Percentiles rank a stretch among this genome's conserved stretches.
Conservation (phyloP, 1,284 basidiomycete genomes). For the Puccinia coronata region DNA sequence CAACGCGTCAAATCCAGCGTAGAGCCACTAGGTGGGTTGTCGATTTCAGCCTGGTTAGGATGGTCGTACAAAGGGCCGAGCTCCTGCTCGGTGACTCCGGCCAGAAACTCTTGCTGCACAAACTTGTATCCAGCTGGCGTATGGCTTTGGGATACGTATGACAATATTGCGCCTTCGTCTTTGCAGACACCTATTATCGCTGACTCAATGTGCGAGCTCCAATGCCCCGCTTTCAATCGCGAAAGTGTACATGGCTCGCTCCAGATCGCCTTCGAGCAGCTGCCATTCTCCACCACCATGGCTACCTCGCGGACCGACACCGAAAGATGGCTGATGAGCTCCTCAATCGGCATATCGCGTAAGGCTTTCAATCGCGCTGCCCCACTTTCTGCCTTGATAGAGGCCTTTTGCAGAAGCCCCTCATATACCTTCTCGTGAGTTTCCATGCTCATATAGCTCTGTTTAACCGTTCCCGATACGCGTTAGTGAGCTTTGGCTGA, state of each 20-base stretch:
- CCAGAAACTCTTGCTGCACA: neutral
- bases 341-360: neutral
- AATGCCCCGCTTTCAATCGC: conserved; percentile 8
- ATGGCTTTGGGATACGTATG: neutral
- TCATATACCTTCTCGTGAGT: neutral
- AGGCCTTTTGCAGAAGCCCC: neutral
- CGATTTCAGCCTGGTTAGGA: neutral
- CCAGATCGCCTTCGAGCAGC: conserved; percentile 25
- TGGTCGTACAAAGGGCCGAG: neutral
- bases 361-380: conserved; percentile 20
- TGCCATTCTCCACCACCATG: neutral
- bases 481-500: neutral
- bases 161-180: conserved; percentile 31
- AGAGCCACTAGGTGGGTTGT: neutral
- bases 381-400: neutral
- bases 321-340: conserved; percentile 5
- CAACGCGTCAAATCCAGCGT: neutral
- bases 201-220: conserved; percentile 27
- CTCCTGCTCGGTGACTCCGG: neutral
- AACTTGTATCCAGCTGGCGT: conserved; percentile 1
- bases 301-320: neutral
- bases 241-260: neutral
- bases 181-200: conserved; percentile 24
- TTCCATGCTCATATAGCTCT: neutral
- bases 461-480: neutral